Conservation (phyloP, 1,284 basidiomycete genomes). For the Phlebopus sp. region DNA sequence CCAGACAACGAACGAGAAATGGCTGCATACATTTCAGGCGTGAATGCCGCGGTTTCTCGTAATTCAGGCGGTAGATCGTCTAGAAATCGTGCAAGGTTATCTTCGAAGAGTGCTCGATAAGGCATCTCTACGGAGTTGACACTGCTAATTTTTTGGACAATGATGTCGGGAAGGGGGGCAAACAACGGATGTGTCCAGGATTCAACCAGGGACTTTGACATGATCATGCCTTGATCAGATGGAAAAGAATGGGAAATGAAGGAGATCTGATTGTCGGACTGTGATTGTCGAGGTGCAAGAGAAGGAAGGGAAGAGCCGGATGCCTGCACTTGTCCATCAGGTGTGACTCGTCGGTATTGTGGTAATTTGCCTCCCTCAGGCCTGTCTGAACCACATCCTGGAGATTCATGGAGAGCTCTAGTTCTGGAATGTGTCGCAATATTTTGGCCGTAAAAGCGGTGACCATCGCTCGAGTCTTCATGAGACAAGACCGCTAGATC, state of each 20-base stretch:
- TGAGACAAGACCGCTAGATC: constrained; percentile 18
- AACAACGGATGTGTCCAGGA: constrained; percentile 59
- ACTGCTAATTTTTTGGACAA: constrained; percentile 45
- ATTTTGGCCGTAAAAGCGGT: constrained; percentile 38
- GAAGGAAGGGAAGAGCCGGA: constrained; percentile 17
- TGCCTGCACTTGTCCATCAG: constrained; percentile 24
- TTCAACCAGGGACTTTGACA: constrained; percentile 41
- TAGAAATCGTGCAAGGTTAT: constrained; percentile 47
- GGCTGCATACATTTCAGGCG: constrained; percentile 51
- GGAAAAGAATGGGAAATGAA: constrained; percentile 35
- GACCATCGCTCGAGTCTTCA: constrained; percentile 29
- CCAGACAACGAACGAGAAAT: constrained; percentile 47
- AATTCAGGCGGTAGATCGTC: constrained; percentile 52
- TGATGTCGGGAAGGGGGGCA: constrained; percentile 52
- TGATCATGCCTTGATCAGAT: constrained; percentile 34
- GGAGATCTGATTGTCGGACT: constrained; percentile 28
- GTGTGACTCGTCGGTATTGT: constrained; percentile 18
- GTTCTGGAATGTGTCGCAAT: constrained; percentile 33
- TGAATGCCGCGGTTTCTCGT: constrained; percentile 57
- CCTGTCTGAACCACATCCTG: constrained; percentile 16
- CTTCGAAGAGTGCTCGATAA: constrained; percentile 49
- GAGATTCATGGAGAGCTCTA: constrained; percentile 20
- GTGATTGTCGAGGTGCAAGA: constrained; percentile 21
- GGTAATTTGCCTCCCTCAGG: constrained; percentile 21
- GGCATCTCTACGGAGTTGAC: constrained; percentile 62